A percentile compares a stretch with the other conserved stretches of the same genome.
Conservation (phyloP, 202 grass and related monocot species). For the Zizania palustris region DNA sequence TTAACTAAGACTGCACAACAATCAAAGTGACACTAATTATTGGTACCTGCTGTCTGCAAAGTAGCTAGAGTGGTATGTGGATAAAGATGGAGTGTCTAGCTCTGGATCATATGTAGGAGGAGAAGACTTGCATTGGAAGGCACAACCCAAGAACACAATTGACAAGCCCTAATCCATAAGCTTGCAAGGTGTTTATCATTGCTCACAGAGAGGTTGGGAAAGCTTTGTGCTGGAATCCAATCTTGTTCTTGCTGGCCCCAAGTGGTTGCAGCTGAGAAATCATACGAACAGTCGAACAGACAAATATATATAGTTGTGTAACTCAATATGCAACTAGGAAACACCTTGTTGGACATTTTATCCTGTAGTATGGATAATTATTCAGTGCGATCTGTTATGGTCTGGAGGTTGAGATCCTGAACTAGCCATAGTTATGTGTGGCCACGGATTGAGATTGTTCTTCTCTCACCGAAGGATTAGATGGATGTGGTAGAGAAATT, state of each 20-base stretch:
- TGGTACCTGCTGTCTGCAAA: slow-evolving; percentile 44
- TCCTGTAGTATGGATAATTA: too few species aligned
- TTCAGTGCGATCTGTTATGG: too few species aligned
- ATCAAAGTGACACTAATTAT: slow-evolving; percentile 53
- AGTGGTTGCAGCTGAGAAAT: slow-evolving; percentile 21
- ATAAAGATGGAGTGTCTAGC: slow-evolving; percentile 21
- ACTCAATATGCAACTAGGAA: too few species aligned
- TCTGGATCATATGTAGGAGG: slow-evolving; percentile 37
- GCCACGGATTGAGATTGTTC: too few species aligned
- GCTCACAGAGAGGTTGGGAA: slow-evolving; percentile 17
- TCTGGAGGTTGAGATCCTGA: too few species aligned
- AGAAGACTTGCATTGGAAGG: slow-evolving; percentile 38
- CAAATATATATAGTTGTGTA: not conserved
- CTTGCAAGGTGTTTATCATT: slow-evolving; percentile 7
- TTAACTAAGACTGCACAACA: slow-evolving; percentile 37
- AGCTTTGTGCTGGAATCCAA: slow-evolving; percentile 10
- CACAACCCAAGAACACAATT: slow-evolving; percentile 8
- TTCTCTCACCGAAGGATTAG: too few species aligned
- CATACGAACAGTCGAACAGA: not conserved
- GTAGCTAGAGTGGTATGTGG: slow-evolving; percentile 17
- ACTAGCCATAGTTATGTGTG: too few species aligned
- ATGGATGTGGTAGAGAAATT: too few species aligned
- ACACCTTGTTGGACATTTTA: too few species aligned
- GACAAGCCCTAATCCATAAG: not conserved
- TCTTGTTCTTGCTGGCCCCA: slow-evolving; percentile 24